phyloP scores from a whole-genome alignment of 108 stramenopile species.

The Skeletonema tropicum region DNA sequence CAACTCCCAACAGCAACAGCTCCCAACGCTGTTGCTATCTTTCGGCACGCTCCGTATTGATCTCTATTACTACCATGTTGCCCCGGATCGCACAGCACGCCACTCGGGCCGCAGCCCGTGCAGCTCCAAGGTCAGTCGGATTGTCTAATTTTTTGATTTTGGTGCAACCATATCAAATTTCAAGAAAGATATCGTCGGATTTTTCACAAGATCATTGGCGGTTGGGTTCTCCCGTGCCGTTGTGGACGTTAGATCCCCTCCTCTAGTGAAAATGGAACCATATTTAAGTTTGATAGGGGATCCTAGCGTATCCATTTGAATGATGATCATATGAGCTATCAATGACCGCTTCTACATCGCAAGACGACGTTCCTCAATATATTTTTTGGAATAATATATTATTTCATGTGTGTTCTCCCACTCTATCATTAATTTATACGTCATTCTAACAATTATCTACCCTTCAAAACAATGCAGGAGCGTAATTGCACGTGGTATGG shows the following conservation, averaged over 20 bases:
- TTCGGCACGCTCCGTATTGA: not conserved
- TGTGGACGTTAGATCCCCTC: too few species aligned
- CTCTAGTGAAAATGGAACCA: not conserved
- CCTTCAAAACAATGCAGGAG: constrained; percentile 9
- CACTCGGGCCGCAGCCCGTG: constrained; percentile 46
- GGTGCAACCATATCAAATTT: too few species aligned
- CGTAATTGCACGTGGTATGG: constrained; percentile 81
- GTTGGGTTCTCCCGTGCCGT: not conserved
- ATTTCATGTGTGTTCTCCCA: not conserved
- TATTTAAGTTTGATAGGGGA: not conserved
- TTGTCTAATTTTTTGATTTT: too few species aligned
- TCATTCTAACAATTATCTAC: not conserved
- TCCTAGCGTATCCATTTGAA: not conserved
- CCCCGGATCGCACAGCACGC: constrained; percentile 29
- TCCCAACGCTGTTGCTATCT: not conserved
- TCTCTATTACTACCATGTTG: constrained; percentile 1
- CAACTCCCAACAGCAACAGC: not conserved
- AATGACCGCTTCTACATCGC: not conserved
- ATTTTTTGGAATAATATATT: not conserved
- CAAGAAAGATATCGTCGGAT: too few species aligned
- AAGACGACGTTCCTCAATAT: not conserved
- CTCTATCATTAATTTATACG: not conserved
- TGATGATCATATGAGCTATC: not conserved
- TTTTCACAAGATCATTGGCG: not conserved
- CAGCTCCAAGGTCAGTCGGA: constrained; percentile 36